Base-by-base conservation (phyloP, 345 rosid species). In the Physaria fendleri region DNA sequence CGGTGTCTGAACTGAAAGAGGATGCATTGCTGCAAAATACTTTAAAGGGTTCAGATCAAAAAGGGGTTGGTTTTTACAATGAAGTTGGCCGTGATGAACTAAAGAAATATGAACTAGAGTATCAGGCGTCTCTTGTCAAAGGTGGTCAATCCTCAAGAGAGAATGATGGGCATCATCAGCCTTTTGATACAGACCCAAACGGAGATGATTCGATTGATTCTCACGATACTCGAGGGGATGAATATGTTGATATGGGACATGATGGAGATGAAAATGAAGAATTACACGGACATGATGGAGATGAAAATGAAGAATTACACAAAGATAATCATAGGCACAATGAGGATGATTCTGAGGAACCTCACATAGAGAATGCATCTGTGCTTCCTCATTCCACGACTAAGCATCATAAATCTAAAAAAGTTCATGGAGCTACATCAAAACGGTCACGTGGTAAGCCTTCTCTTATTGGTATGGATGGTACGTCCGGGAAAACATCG, bases 81-180 rank as follows among this genome's bases (percentile, higher is more conserved):
- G n/a, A n/a, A n/a, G n/a, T n/a, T n/a, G n/a, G n/a, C n/a, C n/a
- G n/a, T n/a, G n/a, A n/a, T n/a, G n/a, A n/a, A n/a, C n/a, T n/a
- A n/a, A n/a, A n/a, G n/a, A n/a, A n/a, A n/a, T n/a, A n/a, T n/a
- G n/a, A n/a, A n/a, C n/a, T n/a, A n/a, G 89, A 86, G 78, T 93
- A 86, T 51, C 91, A 86, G 75, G 94, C 90, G 17, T 87, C 99
- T 13, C 65, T 89, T 60, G 77, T 74, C 62, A 71, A 62, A 69
- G 66, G 67, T 30, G 78, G 74, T 24, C 71, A 53, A n/a, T 70
- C 66, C 12, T 66, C 45, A 16, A 76, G 74, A 40, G 64, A 57
- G 25, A 28, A 13, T 13, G 67, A 65, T 43, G 72, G 39, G 44
- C 56, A 57, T 28, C 62, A 71, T 59, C 85, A 77, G 58, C 47